Percentiles rank a stretch among this genome's conserved stretches.
phyloP scores from a whole-genome alignment of 2,329 filamentous ascomycete species.

The Trichoderma guizhouense region DNA sequence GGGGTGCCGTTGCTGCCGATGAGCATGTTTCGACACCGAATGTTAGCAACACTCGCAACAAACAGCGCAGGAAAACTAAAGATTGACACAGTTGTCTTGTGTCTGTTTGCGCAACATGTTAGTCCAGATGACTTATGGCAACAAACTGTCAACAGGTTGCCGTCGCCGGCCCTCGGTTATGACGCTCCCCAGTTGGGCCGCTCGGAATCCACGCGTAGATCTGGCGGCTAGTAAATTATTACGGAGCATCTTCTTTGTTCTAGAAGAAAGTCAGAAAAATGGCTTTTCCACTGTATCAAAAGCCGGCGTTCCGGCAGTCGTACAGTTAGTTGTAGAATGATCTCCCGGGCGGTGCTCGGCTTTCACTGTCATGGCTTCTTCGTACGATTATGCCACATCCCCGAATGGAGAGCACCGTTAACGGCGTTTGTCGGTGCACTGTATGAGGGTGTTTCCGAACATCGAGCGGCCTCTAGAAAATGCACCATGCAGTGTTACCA shows the following conservation, averaged over 20 bases:
- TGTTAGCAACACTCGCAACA: background rate
- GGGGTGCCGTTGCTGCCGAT: background rate
- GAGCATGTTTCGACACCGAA: background rate
- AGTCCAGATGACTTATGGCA: background rate
- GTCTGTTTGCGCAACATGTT: background rate
- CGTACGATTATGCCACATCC: background rate
- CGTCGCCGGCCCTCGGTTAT: background rate
- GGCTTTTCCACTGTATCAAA: background rate
- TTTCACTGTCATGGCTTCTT: background rate
- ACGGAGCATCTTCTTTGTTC: background rate
- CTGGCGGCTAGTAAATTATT: background rate
- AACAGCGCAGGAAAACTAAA: background rate
- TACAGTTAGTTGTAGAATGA: background rate
- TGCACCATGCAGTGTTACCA: background rate
- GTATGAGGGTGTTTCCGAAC: background rate
- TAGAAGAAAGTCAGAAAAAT: background rate
- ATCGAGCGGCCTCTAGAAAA: background rate
- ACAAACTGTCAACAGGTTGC: background rate
- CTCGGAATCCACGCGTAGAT: background rate
- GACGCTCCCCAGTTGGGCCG: background rate
- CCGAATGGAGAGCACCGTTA: background rate
- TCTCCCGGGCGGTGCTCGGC: slow-evolving; percentile 2
- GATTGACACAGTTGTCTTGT: background rate
- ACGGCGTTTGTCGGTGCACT: background rate
- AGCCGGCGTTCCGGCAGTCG: slow-evolving; percentile 1